Evolutionary conservation across 768 basidiomycete species (phyloP), one percentile per base, ranked within the genome.

Genomic region (Guyanaporus albipodus): DNA sequence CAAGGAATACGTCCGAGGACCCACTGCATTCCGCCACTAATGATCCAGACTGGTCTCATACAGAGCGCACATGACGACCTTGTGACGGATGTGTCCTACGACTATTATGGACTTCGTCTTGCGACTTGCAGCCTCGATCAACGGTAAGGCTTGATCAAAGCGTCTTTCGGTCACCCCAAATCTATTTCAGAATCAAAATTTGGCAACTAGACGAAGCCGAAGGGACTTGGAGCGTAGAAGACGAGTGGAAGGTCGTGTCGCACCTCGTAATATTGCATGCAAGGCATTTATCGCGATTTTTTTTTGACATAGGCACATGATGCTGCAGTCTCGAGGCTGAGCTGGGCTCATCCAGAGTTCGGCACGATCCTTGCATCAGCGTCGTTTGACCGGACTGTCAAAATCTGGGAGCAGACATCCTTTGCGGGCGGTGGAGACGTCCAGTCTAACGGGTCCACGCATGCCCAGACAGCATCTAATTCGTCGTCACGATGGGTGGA

Each of bases 281-380:
- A 34, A 34, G 26, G 29, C 32, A 19, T 44, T 49, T 24, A 53
- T 22, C 12, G 1, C 2, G n/a, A n/a, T n/a, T 38, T 28, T 49
- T 38, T 40, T 31, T 41, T 42, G 29, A n/a, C 42, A 12, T 57
- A 95, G 90, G 95, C 94, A n/a, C 94, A 97, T 63, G 91, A 95
- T 58, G 92, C 92, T 14, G 82, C 94, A 0, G 76, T 96, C 29
- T 80, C 91, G 8, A 84, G 78, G 63, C 57, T 96, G 12, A 79
- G 79, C 42, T 98, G 92, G 89, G 91, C 91, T 2, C 92, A 94
- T 61, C 92, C 95, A 5, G 85, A 93, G 65, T 93, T 92, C 49
- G 94, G 92, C 4, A 79, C 82, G 2, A 79, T 96, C 42, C 73
- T 98, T 45, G 91, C 91, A 0, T 90, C 88, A 4, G 80, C 83